These are phyloP conservation scores for Moesziomyces sp. DNA, from an alignment of 1,284 basidiomycete species.

Conservation along the genomic window DNA sequence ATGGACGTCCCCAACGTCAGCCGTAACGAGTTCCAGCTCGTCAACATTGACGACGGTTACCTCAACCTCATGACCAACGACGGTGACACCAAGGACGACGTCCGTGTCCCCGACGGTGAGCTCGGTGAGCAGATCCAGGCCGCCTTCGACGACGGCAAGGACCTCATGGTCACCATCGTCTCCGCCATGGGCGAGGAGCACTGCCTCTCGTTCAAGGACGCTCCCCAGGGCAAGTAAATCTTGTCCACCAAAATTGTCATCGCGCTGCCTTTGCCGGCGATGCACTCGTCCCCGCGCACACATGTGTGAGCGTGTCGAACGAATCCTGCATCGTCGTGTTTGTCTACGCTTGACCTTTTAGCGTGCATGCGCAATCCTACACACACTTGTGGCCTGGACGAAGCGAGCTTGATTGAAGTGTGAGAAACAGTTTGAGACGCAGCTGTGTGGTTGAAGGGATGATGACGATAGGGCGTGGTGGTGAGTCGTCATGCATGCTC, in stretches of 20 bases:
- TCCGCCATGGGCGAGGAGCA: constrained; percentile 92
- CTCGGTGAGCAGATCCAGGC: constrained; percentile 80
- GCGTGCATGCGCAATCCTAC: not conserved
- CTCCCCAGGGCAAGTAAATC: constrained; percentile 63
- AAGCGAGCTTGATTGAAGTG: not conserved
- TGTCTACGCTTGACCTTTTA: not conserved
- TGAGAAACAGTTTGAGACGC: no score
- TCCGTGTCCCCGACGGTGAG: constrained; percentile 88
- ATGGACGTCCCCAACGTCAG: constrained; percentile 97
- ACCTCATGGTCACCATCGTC: constrained; percentile 84
- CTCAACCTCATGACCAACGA: constrained; percentile 92
- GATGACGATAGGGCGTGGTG: no score
- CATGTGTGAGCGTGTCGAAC: not conserved
- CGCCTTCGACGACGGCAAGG: constrained; percentile 87
- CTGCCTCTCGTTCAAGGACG: constrained; percentile 76
- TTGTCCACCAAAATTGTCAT: not conserved
- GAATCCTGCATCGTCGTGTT: not conserved
- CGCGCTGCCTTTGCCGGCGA: not conserved
- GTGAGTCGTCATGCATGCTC: no score
- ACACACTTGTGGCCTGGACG: not conserved
- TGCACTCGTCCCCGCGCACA: not conserved
- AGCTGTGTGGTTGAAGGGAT: no score
- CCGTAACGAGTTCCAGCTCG: constrained; percentile 91
- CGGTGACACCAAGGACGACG: constrained; percentile 90
- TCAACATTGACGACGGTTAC: constrained; percentile 76